These are phyloP conservation scores for Stentor roeselii DNA, from an alignment of 73 alveolate species.

Conservation along the genomic window DNA sequence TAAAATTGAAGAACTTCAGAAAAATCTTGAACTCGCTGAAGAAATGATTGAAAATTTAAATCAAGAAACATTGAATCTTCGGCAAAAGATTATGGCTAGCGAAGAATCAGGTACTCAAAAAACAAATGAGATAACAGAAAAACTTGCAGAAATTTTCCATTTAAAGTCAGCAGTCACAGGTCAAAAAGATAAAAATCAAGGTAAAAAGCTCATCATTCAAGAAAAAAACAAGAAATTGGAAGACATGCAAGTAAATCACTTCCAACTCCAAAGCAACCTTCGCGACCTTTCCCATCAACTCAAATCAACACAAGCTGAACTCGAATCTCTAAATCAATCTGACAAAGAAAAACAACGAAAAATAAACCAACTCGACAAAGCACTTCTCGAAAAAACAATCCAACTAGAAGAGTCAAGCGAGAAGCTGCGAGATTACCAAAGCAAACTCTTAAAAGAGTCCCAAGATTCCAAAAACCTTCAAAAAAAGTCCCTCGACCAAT, in stretches of 20 bases:
- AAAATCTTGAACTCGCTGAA: background rate
- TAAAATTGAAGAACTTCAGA: background rate
- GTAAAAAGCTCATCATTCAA: background rate
- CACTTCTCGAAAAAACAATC: background rate
- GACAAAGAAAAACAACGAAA: background rate
- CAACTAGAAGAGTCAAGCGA: background rate
- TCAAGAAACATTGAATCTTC: background rate
- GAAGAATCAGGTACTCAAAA: background rate
- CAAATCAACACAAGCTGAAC: background rate
- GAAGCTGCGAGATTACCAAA: background rate
- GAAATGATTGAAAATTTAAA: background rate
- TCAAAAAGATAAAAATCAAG: background rate
- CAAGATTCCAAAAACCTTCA: background rate
- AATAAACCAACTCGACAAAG: background rate
- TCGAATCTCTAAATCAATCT: background rate
- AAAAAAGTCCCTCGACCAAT: background rate
- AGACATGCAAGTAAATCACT: background rate
- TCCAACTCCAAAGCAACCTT: background rate
- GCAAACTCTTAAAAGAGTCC: background rate
- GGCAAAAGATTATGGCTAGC: background rate
- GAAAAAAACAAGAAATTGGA: background rate
- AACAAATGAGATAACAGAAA: background rate
- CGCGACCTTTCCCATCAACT: background rate
- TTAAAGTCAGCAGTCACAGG: background rate
- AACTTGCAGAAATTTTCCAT: background rate